phyloP scores from a whole-genome alignment of 257 asterid species.

The Solanum medicagineum region DNA sequence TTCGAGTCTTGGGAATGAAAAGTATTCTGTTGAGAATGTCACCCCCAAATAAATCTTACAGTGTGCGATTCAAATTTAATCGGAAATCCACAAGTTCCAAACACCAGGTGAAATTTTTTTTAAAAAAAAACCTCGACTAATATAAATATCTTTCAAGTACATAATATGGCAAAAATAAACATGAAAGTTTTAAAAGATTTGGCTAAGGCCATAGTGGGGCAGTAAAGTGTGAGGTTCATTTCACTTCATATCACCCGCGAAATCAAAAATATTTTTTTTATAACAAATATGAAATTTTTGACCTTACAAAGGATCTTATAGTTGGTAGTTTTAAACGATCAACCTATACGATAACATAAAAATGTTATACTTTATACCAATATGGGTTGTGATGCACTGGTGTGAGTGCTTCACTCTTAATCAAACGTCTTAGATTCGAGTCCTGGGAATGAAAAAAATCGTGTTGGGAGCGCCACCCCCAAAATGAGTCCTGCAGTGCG shows the following conservation, averaged over 20 bases:
- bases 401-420: too few relatives aligned
- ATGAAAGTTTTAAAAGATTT: neutral
- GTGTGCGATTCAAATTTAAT: too few relatives aligned
- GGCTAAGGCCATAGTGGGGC: neutral
- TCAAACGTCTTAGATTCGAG: accelerated
- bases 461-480: too few relatives aligned
- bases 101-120: too few relatives aligned
- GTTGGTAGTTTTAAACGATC: neutral
- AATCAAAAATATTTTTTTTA: too few relatives aligned
- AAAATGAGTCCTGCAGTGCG: too few relatives aligned
- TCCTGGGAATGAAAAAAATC: too few relatives aligned
- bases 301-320: neutral
- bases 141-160: neutral
- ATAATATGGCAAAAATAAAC: neutral
- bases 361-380: neutral
- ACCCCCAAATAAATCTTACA: too few relatives aligned
- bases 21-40: too few relatives aligned
- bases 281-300: neutral
- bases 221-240: neutral
- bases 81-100: too few relatives aligned
- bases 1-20: accelerated
- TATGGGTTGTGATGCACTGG: too few relatives aligned
- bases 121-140: too few relatives aligned
- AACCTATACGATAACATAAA: neutral
- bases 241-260: neutral